phyloP scores from a whole-genome alignment of 768 basidiomycete genomes.

The Trametes sanguinea region DNA sequence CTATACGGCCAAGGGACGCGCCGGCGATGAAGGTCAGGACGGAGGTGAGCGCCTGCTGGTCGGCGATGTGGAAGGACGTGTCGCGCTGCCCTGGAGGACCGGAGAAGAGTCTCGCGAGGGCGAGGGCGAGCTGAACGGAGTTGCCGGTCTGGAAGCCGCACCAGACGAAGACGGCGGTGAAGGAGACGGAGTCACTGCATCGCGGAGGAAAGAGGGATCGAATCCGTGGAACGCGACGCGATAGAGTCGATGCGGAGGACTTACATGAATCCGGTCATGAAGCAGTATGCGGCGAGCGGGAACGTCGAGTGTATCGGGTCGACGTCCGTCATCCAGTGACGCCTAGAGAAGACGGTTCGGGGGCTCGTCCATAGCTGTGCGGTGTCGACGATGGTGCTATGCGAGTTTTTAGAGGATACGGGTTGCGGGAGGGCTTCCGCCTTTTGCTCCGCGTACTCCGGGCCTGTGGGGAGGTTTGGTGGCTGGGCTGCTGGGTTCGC shows the following conservation, averaged over 20 bases:
- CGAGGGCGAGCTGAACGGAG: conserved; percentile 73
- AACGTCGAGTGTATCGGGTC: conserved; percentile 51
- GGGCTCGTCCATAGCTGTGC: conserved; percentile 29
- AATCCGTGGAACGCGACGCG: neutral
- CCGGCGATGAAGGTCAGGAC: conserved; percentile 76
- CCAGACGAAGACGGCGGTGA: conserved; percentile 83
- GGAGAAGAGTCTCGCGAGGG: conserved; percentile 79
- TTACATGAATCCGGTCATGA: conserved; percentile 81
- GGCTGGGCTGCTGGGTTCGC: neutral
- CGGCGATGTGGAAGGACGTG: conserved; percentile 70
- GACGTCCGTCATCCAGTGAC: conserved; percentile 43
- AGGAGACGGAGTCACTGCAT: conserved; percentile 66
- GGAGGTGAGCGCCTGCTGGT: conserved; percentile 84
- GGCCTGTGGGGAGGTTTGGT: conserved; percentile 15
- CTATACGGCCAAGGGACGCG: conserved; percentile 78
- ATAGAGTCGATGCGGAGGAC: conserved; percentile 28
- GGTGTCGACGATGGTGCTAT: conserved; percentile 20
- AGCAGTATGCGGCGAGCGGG: conserved; percentile 66
- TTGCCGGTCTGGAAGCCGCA: conserved; percentile 86
- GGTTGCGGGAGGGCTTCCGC: conserved; percentile 21
- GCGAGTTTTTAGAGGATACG: conserved; percentile 19
- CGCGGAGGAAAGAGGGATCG: neutral
- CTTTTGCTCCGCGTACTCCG: conserved; percentile 23
- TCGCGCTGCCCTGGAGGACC: conserved; percentile 48
- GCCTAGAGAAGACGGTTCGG: conserved; percentile 24